Evolutionary conservation across 176 grass and related monocot species (phyloP).

Genomic region (Zea luxurians): DNA sequence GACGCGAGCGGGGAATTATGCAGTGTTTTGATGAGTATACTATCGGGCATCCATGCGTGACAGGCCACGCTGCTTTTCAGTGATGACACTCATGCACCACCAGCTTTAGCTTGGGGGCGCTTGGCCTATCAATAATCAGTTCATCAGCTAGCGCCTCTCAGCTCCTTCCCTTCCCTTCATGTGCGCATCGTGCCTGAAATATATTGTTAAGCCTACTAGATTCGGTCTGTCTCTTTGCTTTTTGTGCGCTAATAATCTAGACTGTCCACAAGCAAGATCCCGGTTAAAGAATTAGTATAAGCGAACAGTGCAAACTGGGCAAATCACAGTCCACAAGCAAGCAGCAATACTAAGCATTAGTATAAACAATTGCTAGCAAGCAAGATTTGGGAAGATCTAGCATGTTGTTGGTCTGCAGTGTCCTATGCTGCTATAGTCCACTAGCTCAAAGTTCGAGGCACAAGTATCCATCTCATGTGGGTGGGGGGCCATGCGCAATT

Average conservation of each 20-base stretch:
- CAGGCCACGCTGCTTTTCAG: conserved; percentile 3
- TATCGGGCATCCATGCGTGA: not conserved
- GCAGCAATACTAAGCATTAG: not conserved
- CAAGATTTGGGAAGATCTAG: conserved; percentile 36
- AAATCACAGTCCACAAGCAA: conserved; percentile 6
- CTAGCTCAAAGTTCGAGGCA: conserved; percentile 10
- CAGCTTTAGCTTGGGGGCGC: conserved; percentile 16
- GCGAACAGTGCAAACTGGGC: not conserved
- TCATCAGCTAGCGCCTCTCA: conserved; percentile 7
- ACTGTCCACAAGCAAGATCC: not conserved
- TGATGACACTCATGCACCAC: conserved; percentile 22
- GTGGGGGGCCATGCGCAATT: not conserved
- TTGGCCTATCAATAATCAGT: not conserved
- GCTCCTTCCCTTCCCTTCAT: not conserved
- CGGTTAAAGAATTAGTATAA: not conserved
- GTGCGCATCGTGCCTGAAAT: not conserved
- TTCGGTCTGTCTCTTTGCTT: conserved; percentile 31
- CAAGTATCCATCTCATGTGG: not conserved
- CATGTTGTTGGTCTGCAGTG: conserved; percentile 14
- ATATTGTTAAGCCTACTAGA: conserved; percentile 7
- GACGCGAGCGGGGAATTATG: not conserved
- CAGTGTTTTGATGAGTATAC: not conserved
- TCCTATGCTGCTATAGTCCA: conserved; percentile 10
- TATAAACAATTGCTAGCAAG: conserved; percentile 6
- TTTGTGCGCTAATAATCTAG: conserved; percentile 19